Conservation (phyloP, 352 stramenopile genomes). For the Albugo candida region DNA sequence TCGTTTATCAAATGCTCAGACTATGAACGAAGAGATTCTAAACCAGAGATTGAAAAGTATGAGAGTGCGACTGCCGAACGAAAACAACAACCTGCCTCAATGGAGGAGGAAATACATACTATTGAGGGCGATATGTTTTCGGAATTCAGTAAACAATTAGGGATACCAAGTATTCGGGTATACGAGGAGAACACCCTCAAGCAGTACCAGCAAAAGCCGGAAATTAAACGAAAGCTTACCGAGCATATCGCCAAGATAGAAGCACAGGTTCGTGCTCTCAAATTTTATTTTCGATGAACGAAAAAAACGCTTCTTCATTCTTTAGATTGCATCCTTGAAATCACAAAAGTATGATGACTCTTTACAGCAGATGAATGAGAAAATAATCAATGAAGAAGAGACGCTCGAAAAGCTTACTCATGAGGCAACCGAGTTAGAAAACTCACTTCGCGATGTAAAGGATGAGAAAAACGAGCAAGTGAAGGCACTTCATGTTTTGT, state of each 20-base stretch:
- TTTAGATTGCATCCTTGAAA: slow-evolving; percentile 38
- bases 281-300: neutral
- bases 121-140: slow-evolving; percentile 78
- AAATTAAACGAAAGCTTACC: slow-evolving; percentile 48
- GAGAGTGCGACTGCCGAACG: slow-evolving; percentile 27
- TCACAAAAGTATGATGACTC: slow-evolving; percentile 40
- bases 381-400: slow-evolving; percentile 20
- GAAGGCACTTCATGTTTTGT: slow-evolving; percentile 11
- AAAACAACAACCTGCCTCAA: slow-evolving; percentile 15
- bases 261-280: slow-evolving; percentile 27
- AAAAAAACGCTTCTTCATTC: neutral
- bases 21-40: slow-evolving; percentile 27
- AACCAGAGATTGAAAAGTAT: slow-evolving; percentile 44
- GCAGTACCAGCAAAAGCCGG: slow-evolving; percentile 40
- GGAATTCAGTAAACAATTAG: slow-evolving; percentile 56
- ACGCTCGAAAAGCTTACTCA: slow-evolving; percentile 30
- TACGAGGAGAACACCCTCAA: slow-evolving; percentile 90
- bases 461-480: slow-evolving; percentile 62
- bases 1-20: slow-evolving; percentile 30
- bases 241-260: slow-evolving; percentile 69
- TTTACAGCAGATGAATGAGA: slow-evolving; percentile 25
- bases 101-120: slow-evolving; percentile 43
- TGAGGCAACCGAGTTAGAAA: slow-evolving; percentile 26
- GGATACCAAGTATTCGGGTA: slow-evolving; percentile 61
- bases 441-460: slow-evolving; percentile 27